Evolutionary conservation across 495 filamentous ascomycete species (phyloP), one percentile per base, ranked within the genome.

Genomic region (Daldinia grandis): DNA sequence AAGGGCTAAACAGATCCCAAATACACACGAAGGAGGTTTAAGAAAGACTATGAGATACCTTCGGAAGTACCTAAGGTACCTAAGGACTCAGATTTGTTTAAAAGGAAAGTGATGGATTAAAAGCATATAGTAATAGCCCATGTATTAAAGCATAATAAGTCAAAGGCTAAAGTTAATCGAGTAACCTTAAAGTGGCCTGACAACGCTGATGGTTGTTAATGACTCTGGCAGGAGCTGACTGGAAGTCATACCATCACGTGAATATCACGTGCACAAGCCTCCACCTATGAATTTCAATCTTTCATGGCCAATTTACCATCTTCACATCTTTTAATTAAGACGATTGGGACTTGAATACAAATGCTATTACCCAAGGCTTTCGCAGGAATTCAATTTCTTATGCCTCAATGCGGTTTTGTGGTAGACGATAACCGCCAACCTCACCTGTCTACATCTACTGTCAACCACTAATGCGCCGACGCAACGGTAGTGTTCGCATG

Each of bases 161-260:
- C 24, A 47, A 47, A 21, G 42, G 9, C 42, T 24, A 47, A 47
- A 47, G 3, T 10, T 2, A 47, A 21, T 47, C 42, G 10, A 47
- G 0, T 12, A 53, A 53, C 49, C 25, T 25, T 58, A 62, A 19
- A n/a, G 31, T 54, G 60, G 60, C 30, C 60, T 54, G 60, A 54
- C 24, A 30, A 7, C 25, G 25, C 15, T 30, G 14, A 53, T 12
- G 30, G 14, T 30, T 17, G 49, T 53, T 53, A 4, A 47, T 53
- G 15, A 30, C 33, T 38, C 17, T 9, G 55, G 42, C 24, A 58
- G 54, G 54, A 56, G 38, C 50, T 33, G 27, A 62, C 62, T 28
- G 33, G 62, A 57, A 35, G 66, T 63, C 62, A 54, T 40, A 66
- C 56, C 61, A 73, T 74, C 72, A 74, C 72, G 72, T 74, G 72